Conservation (phyloP, 768 basidiomycete species). For the Lactarius vividus region DNA sequence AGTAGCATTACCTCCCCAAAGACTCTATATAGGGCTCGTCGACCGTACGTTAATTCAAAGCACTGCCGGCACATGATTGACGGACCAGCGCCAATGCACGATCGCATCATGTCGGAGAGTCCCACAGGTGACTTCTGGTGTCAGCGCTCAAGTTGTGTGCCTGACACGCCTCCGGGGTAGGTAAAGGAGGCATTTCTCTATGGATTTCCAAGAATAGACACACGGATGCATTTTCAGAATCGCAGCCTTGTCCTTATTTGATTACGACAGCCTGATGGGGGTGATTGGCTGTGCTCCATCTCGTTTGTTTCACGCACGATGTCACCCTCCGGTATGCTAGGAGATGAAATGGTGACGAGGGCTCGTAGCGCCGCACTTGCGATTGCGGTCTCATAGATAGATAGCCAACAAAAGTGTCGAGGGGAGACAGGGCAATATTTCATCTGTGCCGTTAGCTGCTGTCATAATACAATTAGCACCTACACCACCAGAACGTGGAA, state of each 20-base stretch:
- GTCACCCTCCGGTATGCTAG: not conserved
- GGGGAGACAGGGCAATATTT: not conserved
- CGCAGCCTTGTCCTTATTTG: not conserved
- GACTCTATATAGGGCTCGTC: conserved; percentile 3
- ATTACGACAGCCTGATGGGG: not conserved
- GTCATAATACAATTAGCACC: not conserved
- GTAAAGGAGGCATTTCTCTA: not conserved
- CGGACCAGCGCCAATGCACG: not conserved
- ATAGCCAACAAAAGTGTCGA: not conserved
- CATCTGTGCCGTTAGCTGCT: not conserved
- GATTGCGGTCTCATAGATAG: not conserved
- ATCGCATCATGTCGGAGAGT: not conserved
- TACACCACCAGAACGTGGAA: not conserved
- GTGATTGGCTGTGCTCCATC: not conserved
- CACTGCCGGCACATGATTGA: conserved; percentile 3
- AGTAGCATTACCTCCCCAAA: not conserved
- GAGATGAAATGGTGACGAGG: not conserved
- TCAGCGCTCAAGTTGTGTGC: conserved; percentile 4
- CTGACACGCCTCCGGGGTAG: not conserved
- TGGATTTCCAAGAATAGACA: not conserved
- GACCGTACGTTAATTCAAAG: too few relatives aligned
- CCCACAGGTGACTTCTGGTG: not conserved
- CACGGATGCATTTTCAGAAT: not conserved
- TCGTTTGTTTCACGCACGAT: not conserved
- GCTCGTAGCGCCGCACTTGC: not conserved